Base-by-base conservation (phyloP, 208 protist genomes). In the Acanthamoeba lenticulata region DNA sequence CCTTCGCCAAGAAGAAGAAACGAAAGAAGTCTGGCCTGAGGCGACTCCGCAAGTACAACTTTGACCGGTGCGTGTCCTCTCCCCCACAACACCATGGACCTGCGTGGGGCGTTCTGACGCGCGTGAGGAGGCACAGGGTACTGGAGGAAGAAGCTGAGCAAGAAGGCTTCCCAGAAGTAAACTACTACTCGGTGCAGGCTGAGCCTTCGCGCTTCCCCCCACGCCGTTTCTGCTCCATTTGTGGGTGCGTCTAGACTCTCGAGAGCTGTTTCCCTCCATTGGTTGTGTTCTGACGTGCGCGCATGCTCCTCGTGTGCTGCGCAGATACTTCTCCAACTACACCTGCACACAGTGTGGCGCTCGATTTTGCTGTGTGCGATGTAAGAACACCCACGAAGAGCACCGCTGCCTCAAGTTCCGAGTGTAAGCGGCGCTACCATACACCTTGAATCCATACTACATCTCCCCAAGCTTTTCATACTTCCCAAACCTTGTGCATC, bases 301-400 rank as follows among this genome's bases (percentile, higher is more conserved):
- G 21, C 21, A 11, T 60, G 52, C 52, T 60, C 52, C 21, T 21
- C 21, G 45, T 52, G 45, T 52, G 45, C 45, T 52, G 45, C 45
- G 45, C 32, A 93, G 88, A 49, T 93, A 93, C 40, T 79, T 93
- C 32, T 34, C 88, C 42, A 93, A 79, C 40, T 93, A 93, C 47
- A 79, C 65, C 17, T 93, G 88, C 44, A 79, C 88, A 32, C 40
- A 79, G 88, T 93, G 88, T 38, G 57, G 88, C 7, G 5, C 47
- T 3, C 88, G 88, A n/a, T 93, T 79, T 27, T 93, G 88, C 19
- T 79, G 88, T 38, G 47, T 79, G 32, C 36, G 47, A 60, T 93
- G 88, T 36, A 93, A 93, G 47, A 34, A 47, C 88, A 93, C 47
- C 2, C 88, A 93, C 34, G 88, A 93, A 60, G 88, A 93, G 57